Conservation (phyloP, 441 rosid species). For the Daphne laureola region DNA sequence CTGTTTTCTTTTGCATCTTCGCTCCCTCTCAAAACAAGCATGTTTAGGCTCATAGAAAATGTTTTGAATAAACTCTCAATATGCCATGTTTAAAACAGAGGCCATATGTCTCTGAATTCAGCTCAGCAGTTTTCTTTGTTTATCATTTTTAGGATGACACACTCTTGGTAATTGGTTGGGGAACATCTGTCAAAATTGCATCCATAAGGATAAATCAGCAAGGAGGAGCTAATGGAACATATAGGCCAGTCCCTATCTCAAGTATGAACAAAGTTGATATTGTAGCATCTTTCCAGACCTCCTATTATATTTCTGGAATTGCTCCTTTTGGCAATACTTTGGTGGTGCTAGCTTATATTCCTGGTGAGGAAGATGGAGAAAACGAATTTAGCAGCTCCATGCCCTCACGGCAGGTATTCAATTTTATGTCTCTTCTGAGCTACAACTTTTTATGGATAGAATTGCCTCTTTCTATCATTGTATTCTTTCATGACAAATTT, state of each 20-base stretch:
- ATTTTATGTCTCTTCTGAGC: neutral
- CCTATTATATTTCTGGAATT: slow-evolving; percentile 97
- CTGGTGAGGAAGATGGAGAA: slow-evolving; percentile 74
- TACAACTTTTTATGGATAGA: no score
- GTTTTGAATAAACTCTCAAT: no score
- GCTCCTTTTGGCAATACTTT: slow-evolving; percentile 99
- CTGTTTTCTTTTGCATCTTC: slow-evolving; percentile 2
- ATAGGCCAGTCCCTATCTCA: slow-evolving; percentile 41
- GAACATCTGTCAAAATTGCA: slow-evolving; percentile 81
- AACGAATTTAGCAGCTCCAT: slow-evolving; percentile 67
- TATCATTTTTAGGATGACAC: slow-evolving; percentile 60
- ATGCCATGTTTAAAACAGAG: no score
- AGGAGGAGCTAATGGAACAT: slow-evolving; percentile 63
- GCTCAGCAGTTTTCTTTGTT: slow-evolving; percentile 7
- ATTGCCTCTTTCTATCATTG: no score
- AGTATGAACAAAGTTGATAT: slow-evolving; percentile 84
- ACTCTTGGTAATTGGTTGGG: slow-evolving; percentile 98
- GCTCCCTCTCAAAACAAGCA: neutral
- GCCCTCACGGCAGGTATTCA: slow-evolving; percentile 81
- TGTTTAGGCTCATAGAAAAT: slow-evolving; percentile 3
- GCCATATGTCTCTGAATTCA: neutral
- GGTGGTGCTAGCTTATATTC: slow-evolving; percentile 95
- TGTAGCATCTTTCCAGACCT: slow-evolving; percentile 96
- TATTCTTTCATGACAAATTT: no score
- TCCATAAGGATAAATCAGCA: slow-evolving; percentile 60